Percentiles rank a stretch among this genome's conserved stretches.
Conservation (phyloP, 768 basidiomycete species). For the Gymnopilus junonius region DNA sequence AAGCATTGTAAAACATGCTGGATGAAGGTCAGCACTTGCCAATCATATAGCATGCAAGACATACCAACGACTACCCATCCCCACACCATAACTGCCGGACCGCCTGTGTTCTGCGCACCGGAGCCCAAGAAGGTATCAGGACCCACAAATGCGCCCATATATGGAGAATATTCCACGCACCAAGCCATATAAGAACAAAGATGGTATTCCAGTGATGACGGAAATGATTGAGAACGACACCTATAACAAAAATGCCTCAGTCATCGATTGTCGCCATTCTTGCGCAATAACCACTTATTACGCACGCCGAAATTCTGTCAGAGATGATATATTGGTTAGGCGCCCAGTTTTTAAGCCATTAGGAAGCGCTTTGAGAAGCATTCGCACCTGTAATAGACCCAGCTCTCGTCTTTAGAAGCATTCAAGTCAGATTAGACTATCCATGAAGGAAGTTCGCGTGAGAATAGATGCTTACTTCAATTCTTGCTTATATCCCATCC, state of each 20-base stretch:
- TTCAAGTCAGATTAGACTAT: constrained; percentile 1
- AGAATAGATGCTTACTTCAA: constrained; percentile 47
- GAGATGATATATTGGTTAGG: constrained; percentile 10
- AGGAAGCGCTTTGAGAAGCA: constrained; percentile 4
- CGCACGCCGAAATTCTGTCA: constrained; percentile 67
- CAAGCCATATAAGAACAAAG: constrained; percentile 70
- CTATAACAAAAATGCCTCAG: constrained; percentile 27
- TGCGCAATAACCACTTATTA: constrained; percentile 10
- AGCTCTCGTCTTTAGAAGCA: constrained; percentile 55
- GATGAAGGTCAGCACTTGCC: background rate
- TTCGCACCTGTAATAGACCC: constrained; percentile 59
- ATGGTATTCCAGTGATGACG: constrained; percentile 73
- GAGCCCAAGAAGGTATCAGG: background rate
- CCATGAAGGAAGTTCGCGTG: background rate
- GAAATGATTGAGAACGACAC: constrained; percentile 79
- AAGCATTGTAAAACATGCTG: constrained; percentile 69
- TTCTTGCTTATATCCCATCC: constrained; percentile 78
- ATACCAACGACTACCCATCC: constrained; percentile 69
- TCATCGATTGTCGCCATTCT: background rate
- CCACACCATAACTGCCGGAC: constrained; percentile 80
- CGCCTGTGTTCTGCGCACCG: constrained; percentile 62
- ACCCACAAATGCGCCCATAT: background rate
- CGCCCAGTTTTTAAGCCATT: constrained; percentile 10
- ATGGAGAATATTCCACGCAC: constrained; percentile 38
- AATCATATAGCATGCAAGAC: no score